Evolutionary conservation across 805 yeast species (phyloP), one percentile per base, ranked within the genome.

Genomic region (Candida multigemmis): DNA sequence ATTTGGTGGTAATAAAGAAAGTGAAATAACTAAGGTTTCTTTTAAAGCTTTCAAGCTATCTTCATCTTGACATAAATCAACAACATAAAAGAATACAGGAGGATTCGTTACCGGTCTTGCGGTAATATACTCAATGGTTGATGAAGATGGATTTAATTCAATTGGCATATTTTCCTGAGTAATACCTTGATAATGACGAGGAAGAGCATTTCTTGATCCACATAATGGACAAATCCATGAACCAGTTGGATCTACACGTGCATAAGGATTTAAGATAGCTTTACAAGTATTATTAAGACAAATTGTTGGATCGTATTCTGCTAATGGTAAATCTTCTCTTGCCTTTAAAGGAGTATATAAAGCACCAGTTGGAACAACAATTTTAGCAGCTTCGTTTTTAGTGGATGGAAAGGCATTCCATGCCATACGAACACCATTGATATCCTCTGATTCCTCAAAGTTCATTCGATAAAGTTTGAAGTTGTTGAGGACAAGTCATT

Each of bases 341-440:
- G 56, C 63, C 46, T 68, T 67, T 34, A 75, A 48, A 1, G 83
- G 83, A 5, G 78, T 74, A 42, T 72, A 74, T 23, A 74, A 37
- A 19, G 76, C 61, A 0, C 76, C 74, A 17, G 72, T 42, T 3
- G 81, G 81, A 7, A 74, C 65, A 1, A 68, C 60, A 26, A 68
- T 60, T 27, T 77, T 47, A 17, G 62, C 57, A 26, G 70, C 68
- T 25, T 72, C 76, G 22, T 62, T 53, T 40, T 65, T 68, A n/a
- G 72, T 57, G 22, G 65, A 55, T 5, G 82, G 81, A 9, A 76
- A 49, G 7, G 60, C 55, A 45, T 77, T 79, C 86, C 91, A 82
- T 5, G 87, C 65, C 47, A 77, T 65, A 41, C 91, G 69, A 21
- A 79, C 70, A 25, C 91, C 91, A 39, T 80, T 79, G 28, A 53